These are phyloP conservation scores for Russula virescens DNA, from an alignment of 768 basidiomycete genomes.

Conservation along the genomic window DNA sequence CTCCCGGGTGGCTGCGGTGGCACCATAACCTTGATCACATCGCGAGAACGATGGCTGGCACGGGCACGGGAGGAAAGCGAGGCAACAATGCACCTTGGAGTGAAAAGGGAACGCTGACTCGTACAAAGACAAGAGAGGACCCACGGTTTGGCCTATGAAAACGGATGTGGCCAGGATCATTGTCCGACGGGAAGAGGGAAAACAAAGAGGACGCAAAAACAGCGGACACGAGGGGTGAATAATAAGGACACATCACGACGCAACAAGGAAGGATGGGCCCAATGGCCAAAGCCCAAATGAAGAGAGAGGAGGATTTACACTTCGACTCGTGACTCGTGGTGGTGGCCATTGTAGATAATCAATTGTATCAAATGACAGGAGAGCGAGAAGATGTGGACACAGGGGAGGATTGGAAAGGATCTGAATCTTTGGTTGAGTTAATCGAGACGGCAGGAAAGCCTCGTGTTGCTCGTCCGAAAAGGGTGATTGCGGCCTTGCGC, in stretches of 20 bases:
- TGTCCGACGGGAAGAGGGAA: conserved; percentile 9
- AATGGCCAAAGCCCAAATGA: neutral
- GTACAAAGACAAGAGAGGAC: conserved; percentile 13
- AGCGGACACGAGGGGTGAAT: conserved; percentile 13
- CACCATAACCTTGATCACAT: conserved; percentile 18
- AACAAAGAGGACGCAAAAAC: neutral
- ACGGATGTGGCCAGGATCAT: neutral
- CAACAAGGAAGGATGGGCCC: neutral
- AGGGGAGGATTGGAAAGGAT: neutral
- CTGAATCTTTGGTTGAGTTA: neutral
- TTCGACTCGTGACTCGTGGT: neutral
- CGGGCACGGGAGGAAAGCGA: neutral
- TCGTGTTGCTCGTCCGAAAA: conserved; percentile 16
- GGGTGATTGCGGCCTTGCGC: conserved; percentile 17
- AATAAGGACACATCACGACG: conserved; percentile 8
- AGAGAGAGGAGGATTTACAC: conserved; percentile 11
- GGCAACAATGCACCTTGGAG: conserved; percentile 8
- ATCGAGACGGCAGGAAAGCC: conserved; percentile 6
- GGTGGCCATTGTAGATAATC: neutral
- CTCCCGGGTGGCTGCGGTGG: conserved; percentile 9
- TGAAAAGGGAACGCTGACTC: conserved; percentile 4
- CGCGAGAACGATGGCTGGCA: conserved; percentile 9
- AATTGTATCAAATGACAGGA: neutral
- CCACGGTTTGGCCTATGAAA: conserved; percentile 4
- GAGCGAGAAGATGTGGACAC: neutral